These are phyloP conservation scores for Fomitopsis serialis DNA, from an alignment of 768 basidiomycete species.

Conservation along the genomic window DNA sequence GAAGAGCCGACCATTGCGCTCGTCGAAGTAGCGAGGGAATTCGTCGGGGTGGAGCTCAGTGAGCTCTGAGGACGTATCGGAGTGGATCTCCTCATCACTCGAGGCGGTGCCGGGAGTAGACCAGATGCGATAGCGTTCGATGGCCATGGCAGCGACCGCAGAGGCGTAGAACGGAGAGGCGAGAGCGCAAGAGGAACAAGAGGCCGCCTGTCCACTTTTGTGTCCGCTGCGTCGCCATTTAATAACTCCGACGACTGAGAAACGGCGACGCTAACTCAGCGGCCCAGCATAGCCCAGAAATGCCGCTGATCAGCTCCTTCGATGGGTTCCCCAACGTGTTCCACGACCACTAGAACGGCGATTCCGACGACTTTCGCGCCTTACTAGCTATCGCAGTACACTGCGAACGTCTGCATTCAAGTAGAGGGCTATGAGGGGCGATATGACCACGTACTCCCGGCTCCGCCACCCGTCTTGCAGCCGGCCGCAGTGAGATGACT, in stretches of 20 bases:
- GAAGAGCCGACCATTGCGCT: constrained; percentile 58
- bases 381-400: too few species aligned
- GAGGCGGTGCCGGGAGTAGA: constrained; percentile 6
- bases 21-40: constrained; percentile 54
- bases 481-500: neutral
- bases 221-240: constrained; percentile 3
- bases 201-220: constrained; percentile 11
- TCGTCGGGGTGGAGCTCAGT: constrained; percentile 47
- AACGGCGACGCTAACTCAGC: constrained; percentile 20
- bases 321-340: neutral
- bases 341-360: neutral
- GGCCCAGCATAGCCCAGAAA: constrained; percentile 9
- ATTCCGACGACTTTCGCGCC: too few species aligned
- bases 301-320: neutral
- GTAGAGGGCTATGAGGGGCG: too few species aligned
- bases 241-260: constrained; percentile 18
- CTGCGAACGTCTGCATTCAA: too few species aligned
- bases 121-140: constrained; percentile 5
- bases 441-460: too few species aligned
- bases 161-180: constrained; percentile 1
- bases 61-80: constrained; percentile 38
- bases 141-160: constrained; percentile 8
- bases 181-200: neutral
- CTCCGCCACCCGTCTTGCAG: neutral
- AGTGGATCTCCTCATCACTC: constrained; percentile 30